Conservation (phyloP, 2,329 filamentous ascomycete species). For the Tolypocladium tropicale region DNA sequence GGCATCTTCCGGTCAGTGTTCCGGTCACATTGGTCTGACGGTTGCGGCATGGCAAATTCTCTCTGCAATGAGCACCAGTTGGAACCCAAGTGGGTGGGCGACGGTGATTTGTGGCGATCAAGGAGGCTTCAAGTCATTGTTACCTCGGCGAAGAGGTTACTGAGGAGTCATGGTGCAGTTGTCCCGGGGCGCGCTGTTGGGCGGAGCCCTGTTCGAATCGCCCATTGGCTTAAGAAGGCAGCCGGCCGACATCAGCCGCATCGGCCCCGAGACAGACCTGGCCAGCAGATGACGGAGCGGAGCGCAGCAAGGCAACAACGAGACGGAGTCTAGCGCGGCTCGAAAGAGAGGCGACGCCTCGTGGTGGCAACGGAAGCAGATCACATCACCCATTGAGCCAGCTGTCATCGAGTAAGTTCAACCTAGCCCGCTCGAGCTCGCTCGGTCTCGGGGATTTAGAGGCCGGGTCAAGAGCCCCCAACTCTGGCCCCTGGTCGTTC, state of each 20-base stretch:
- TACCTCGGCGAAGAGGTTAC: too few species aligned
- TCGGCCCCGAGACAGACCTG: not conserved
- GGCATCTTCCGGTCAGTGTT: not conserved
- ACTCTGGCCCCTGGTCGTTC: too few species aligned
- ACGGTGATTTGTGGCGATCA: too few species aligned
- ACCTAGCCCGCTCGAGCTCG: not conserved
- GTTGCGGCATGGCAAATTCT: not conserved
- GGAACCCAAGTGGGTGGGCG: not conserved
- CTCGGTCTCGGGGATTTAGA: not conserved
- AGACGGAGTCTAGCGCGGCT: not conserved
- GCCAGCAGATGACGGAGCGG: not conserved
- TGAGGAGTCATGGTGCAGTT: too few species aligned
- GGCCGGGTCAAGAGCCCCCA: not conserved
- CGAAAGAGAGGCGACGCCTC: not conserved
- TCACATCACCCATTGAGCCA: not conserved
- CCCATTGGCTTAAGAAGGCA: not conserved
- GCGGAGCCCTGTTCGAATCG: not conserved
- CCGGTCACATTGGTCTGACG: not conserved
- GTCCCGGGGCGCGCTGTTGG: too few species aligned
- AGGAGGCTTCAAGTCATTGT: too few species aligned
- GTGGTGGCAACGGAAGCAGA: not conserved
- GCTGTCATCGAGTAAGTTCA: not conserved
- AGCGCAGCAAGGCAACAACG: not conserved
- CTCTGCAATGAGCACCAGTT: not conserved
- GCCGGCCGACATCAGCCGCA: not conserved